Base-by-base conservation (phyloP, 2,329 filamentous ascomycete genomes). In the Penicillium verrucosum region DNA sequence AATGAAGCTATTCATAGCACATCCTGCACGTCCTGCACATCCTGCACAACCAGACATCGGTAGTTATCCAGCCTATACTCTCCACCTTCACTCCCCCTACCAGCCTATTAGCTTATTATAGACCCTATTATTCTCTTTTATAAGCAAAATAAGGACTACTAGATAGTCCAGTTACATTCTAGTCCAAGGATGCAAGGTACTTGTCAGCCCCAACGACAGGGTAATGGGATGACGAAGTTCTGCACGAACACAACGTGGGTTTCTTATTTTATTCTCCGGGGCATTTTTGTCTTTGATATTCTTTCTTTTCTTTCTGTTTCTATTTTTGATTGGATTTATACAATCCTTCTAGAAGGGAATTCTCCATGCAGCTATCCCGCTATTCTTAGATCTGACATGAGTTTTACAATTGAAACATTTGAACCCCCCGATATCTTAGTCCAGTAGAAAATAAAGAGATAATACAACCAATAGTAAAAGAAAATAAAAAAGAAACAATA, bases 181-280 rank as follows among this genome's bases (percentile, higher is more conserved):
- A 23, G 42, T 18, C 51, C 18, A 32, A 47, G 42, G 41, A 42
- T 47, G 32, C 32, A 47, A 47, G 42, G 51, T 40, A 40, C 48
- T 42, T 18, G 49, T 51, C 40, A 51, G 49, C 49, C 23, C 30
- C 48, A 10, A 5, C 7, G 32, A 47, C 40, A 51, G 49, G 49
- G 30, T 23, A 12, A 34, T 23, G 11, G 30, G 25, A 52, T 44
- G 38, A 45, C 10, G 38, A 7, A 27, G 32, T 45, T 46, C 47
- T 62, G 53, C 60, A 62, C 51, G 53, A 56, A 46, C 42, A 27
- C 54, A 64, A 64, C 61, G 58, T 61, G 58, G 54, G 56, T 52
- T 58, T 59, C 60, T 63, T 64, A 63, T 62, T 62, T 34, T 53
- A 56, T 61, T 53, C 52, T 46, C 55, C 55, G 56, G 23, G 10